phyloP scores from a whole-genome alignment of 148 eudicot species.

The Camellia sinensis region DNA sequence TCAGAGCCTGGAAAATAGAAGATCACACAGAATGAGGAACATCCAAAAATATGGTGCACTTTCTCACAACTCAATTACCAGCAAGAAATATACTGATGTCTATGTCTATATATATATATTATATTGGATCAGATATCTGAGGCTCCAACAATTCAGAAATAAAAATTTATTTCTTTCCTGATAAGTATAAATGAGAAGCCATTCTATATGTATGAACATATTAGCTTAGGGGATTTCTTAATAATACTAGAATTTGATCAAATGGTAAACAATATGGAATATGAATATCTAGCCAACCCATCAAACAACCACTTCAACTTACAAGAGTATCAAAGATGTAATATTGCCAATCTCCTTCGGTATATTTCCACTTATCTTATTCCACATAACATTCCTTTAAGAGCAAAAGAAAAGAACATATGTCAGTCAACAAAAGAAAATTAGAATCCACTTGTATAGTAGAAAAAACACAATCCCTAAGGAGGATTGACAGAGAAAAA shows the following conservation, averaged over 20 bases:
- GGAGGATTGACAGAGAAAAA: neutral
- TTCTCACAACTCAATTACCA: neutral
- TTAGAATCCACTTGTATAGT: neutral
- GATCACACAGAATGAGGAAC: constrained; percentile 4
- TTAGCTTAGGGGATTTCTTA: neutral
- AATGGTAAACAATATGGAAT: neutral
- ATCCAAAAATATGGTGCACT: neutral
- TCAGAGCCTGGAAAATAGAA: constrained; percentile 51
- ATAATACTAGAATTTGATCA: neutral
- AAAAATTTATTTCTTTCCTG: too few species aligned
- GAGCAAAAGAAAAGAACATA: constrained; percentile 11
- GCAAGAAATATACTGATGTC: too few species aligned
- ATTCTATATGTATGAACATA: too few species aligned
- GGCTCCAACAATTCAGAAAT: too few species aligned
- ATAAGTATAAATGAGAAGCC: too few species aligned
- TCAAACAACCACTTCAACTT: constrained; percentile 20
- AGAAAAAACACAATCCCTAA: neutral
- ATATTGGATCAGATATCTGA: too few species aligned
- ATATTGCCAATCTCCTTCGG: constrained; percentile 56
- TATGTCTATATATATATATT: too few species aligned
- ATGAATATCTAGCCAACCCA: neutral
- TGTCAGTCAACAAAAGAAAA: neutral
- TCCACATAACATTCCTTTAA: constrained; percentile 60
- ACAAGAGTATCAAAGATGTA: constrained; percentile 40
- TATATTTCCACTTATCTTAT: constrained; percentile 49